These are phyloP conservation scores for Cryphonectria japonica DNA, from an alignment of 2,329 filamentous ascomycete species.

Conservation along the genomic window DNA sequence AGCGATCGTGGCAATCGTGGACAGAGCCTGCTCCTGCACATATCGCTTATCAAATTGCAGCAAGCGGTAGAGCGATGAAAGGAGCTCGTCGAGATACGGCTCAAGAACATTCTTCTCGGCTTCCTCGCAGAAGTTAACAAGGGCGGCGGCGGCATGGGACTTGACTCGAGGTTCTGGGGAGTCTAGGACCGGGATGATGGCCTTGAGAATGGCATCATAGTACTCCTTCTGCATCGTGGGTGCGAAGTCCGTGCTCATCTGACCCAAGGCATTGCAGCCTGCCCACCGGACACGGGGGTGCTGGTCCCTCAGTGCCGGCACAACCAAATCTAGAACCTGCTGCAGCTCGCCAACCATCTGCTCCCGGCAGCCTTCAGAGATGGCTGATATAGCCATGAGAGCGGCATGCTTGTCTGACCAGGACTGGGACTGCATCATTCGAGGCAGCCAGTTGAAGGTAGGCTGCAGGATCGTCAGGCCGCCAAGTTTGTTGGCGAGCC, in stretches of 20 bases:
- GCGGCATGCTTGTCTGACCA: slow-evolving; percentile 97
- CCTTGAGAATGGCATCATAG: slow-evolving; percentile 82
- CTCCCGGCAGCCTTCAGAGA: slow-evolving; percentile 94
- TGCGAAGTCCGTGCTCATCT: slow-evolving; percentile 99
- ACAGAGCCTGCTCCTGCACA: slow-evolving; percentile 95
- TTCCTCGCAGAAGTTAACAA: slow-evolving; percentile 99
- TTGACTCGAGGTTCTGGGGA: slow-evolving; percentile 92
- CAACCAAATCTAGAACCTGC: slow-evolving; percentile 92
- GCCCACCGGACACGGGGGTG: slow-evolving; percentile 97
- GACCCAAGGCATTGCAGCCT: slow-evolving; percentile 96
- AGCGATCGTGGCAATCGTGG: slow-evolving; percentile 98
- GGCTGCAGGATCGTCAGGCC: slow-evolving; percentile 90
- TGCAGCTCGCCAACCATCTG: slow-evolving; percentile 94
- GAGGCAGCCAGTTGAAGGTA: slow-evolving; percentile 94
- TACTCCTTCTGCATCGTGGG: slow-evolving; percentile 98
- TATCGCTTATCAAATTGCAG: slow-evolving; percentile 92
- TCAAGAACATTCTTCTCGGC: slow-evolving; percentile 90
- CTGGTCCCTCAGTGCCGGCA: slow-evolving; percentile 84
- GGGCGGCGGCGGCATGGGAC: slow-evolving; percentile 93
- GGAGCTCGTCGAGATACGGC: slow-evolving; percentile 87
- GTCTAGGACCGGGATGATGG: slow-evolving; percentile 89
- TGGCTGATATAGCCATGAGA: slow-evolving; percentile 97
- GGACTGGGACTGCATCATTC: slow-evolving; percentile 94
- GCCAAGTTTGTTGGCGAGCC: slow-evolving; percentile 94
- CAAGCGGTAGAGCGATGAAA: slow-evolving; percentile 83